Conservation (phyloP, 768 basidiomycete genomes). For the Leucogyrophana mollusca region DNA sequence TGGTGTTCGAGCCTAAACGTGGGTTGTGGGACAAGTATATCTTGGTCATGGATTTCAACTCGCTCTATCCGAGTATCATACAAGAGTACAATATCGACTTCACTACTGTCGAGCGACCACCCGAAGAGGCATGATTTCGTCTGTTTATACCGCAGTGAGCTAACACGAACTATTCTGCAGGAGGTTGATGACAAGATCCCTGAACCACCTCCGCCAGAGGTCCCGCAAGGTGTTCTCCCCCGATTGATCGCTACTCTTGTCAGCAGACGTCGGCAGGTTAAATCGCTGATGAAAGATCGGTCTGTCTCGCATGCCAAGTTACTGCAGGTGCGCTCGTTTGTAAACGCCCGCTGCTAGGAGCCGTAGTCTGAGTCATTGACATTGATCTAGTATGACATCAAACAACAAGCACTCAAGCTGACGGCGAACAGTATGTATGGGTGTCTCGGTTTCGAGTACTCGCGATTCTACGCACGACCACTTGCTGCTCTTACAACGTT, state of each 20-base stretch:
- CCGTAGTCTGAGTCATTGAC: constrained; percentile 1
- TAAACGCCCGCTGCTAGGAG: too few relatives aligned
- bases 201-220: constrained; percentile 73
- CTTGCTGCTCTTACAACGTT: constrained; percentile 97
- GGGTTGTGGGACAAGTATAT: constrained; percentile 96
- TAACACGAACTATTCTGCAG: constrained; percentile 20
- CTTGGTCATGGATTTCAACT: constrained; percentile 99
- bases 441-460: constrained; percentile 96
- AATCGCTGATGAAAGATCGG: constrained; percentile 91
- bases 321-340: constrained; percentile 64
- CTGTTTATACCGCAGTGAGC: constrained; percentile 1
- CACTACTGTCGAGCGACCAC: constrained; percentile 83
- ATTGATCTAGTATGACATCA: constrained; percentile 81
- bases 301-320: constrained; percentile 68
- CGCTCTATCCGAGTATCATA: constrained; percentile 97
- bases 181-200: constrained; percentile 83
- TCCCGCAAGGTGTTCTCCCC: constrained; percentile 87
- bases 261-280: constrained; percentile 84
- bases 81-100: constrained; percentile 99
- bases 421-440: constrained; percentile 99
- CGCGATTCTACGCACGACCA: constrained; percentile 93
- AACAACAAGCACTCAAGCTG: constrained; percentile 94
- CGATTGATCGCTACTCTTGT: constrained; percentile 97
- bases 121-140: constrained; percentile 44
- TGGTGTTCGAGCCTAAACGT: constrained; percentile 95